These are phyloP conservation scores for Lentinula sp. DNA, from an alignment of 768 basidiomycete species.

Conservation along the genomic window DNA sequence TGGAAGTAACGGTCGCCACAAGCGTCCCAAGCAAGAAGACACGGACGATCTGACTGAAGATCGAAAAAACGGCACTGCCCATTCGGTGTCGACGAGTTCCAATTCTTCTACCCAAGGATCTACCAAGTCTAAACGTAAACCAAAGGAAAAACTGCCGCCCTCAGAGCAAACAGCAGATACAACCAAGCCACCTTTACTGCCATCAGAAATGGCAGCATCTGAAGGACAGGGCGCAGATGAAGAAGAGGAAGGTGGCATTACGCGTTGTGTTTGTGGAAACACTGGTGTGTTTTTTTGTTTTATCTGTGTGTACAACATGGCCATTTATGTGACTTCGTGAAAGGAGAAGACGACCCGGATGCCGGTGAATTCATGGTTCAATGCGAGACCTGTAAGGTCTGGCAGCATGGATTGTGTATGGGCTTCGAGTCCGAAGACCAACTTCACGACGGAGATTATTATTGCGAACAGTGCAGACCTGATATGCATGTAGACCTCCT, in stretches of 20 bases:
- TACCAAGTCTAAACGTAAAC: slow-evolving; percentile 52
- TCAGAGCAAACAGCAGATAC: background rate
- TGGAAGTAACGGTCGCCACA: slow-evolving; percentile 36
- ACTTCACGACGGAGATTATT: slow-evolving; percentile 77
- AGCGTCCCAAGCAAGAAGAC: slow-evolving; percentile 72
- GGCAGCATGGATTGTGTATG: slow-evolving; percentile 98
- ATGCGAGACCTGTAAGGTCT: slow-evolving; percentile 94
- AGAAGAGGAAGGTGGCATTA: slow-evolving; percentile 55
- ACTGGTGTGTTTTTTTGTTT: slow-evolving; percentile 45
- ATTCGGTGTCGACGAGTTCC: slow-evolving; percentile 23
- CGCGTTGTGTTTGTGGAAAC: slow-evolving; percentile 84
- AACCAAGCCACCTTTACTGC: background rate
- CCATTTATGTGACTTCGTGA: slow-evolving; percentile 20
- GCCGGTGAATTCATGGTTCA: slow-evolving; percentile 97
- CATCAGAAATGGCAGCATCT: slow-evolving; percentile 28
- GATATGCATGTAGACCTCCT: slow-evolving; percentile 79
- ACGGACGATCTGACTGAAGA: slow-evolving; percentile 57
- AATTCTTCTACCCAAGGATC: slow-evolving; percentile 22
- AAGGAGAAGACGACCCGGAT: slow-evolving; percentile 67
- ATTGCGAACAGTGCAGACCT: slow-evolving; percentile 90
- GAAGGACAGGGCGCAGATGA: slow-evolving; percentile 32
- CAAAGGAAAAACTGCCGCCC: slow-evolving; percentile 39
- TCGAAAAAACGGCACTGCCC: slow-evolving; percentile 32
- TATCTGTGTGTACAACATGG: slow-evolving; percentile 9
- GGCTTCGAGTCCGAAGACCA: slow-evolving; percentile 78